Evolutionary conservation across 2,329 filamentous ascomycete species (phyloP), one percentile per base, ranked within the genome.

Genomic region (Anthostomella pinea): DNA sequence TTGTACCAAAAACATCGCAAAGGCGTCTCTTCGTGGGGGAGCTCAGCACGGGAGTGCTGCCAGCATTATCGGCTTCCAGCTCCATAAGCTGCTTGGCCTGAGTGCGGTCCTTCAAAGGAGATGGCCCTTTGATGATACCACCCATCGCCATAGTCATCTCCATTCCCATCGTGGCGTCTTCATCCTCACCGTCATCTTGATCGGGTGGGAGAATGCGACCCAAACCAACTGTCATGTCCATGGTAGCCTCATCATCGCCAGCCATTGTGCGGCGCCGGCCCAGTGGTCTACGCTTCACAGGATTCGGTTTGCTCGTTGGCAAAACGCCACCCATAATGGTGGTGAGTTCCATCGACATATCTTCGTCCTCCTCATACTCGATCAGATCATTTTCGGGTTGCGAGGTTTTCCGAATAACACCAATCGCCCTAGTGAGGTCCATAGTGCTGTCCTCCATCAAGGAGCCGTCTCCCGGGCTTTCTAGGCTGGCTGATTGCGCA

Each of bases 361-460:
- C 85, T 48, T 83, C 80, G 28, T 83, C 75, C 35, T 70, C 62
- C 3, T 67, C 64, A 6, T 60, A 51, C 14, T 65, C 65, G 11
- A 64, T 57, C 2, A 57, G 51, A 17, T 65, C 54, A 4, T 51
- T 54, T 17, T 63, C 54, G 4, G 52, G 38, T 15, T 52, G 43
- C 16, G 56, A 42, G 13, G 50, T 39, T 20, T 60, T 57, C 31
- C 65, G 68, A 41, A 95, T 94, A 4, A 78, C 75, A 5, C 88
- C 89, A 28, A 94, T 73, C 2, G 83, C 84, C 32, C 74, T 83
- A 0, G 89, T 95, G 34, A 95, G 78, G 34, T 95, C 89, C 89
- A 95, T 95, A 34, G 81, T 87, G 51, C 83, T 73, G 18, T 86
- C 83, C 28, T 75, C 79, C 27, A 71, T 69, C 35, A 61, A 52